phyloP scores from a whole-genome alignment of 257 asterid genomes.

The Jasminum sambac region DNA sequence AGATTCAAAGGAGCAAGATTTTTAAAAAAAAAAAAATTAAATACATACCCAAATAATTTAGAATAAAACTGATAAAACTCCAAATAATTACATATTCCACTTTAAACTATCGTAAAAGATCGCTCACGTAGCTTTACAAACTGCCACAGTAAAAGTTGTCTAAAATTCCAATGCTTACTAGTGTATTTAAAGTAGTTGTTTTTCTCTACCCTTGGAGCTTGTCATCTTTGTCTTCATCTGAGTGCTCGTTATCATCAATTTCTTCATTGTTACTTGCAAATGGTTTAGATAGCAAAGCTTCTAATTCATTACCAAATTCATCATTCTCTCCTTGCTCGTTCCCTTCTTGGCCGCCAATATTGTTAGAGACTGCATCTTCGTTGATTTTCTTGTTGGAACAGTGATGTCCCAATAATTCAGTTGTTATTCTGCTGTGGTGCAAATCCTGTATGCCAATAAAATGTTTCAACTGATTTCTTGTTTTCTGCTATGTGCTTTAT shows the following conservation, averaged over 20 bases:
- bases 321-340: constrained; percentile 19
- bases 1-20: too few relatives aligned
- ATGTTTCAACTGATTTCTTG: constrained; percentile 47
- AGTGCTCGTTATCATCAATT: constrained; percentile 14
- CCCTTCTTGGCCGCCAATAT: background rate
- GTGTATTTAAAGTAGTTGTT: background rate
- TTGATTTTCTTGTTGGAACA: constrained; percentile 12
- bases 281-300: constrained; percentile 30
- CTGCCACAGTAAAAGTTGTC: too few relatives aligned
- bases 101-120: too few relatives aligned
- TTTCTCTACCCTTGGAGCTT: constrained; percentile 3
- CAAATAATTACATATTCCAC: too few relatives aligned
- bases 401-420: background rate
- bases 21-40: too few relatives aligned
- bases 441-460: constrained; percentile 52
- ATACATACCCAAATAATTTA: too few relatives aligned
- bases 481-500: constrained; percentile 69
- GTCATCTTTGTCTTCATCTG: constrained; percentile 20
- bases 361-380: constrained; percentile 25
- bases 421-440: constrained; percentile 19
- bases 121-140: too few relatives aligned
- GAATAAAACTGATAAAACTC: too few relatives aligned
- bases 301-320: constrained; percentile 39
- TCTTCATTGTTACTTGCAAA: constrained; percentile 29
- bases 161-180: too few relatives aligned